phyloP scores from a whole-genome alignment of 352 stramenopile species.

The Peronospora destructor region DNA sequence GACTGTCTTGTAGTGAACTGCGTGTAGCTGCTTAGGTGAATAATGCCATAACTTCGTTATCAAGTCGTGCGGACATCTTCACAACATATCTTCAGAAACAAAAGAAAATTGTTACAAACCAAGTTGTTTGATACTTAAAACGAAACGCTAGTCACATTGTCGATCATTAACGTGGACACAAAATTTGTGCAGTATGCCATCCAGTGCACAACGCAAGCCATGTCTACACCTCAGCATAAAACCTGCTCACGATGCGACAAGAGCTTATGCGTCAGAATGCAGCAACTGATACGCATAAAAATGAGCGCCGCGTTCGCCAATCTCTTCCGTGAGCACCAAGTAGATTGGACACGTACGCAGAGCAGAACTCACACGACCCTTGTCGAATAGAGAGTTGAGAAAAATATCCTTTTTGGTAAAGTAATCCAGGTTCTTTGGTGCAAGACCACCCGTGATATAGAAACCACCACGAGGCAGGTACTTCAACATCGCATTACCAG shows the following conservation, averaged over 20 bases:
- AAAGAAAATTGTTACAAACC: slow-evolving; percentile 6
- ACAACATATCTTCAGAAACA: too few relatives aligned
- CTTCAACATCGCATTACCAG: slow-evolving; percentile 90
- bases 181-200: too few relatives aligned
- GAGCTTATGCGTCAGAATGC: slow-evolving; percentile 30
- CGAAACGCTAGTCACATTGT: slow-evolving; percentile 16
- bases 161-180: not conserved
- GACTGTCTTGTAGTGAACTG: too few relatives aligned
- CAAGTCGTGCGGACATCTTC: too few relatives aligned
- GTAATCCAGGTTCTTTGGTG: slow-evolving; percentile 93
- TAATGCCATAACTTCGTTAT: not conserved
- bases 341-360: slow-evolving; percentile 77
- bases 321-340: slow-evolving; percentile 85
- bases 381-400: slow-evolving; percentile 74
- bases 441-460: slow-evolving; percentile 94
- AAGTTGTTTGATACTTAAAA: slow-evolving; percentile 17
- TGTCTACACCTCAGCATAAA: slow-evolving; percentile 18
- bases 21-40: too few relatives aligned
- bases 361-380: slow-evolving; percentile 75
- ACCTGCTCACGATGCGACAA: slow-evolving; percentile 14
- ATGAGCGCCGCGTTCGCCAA: slow-evolving; percentile 83
- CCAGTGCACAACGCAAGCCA: slow-evolving; percentile 6
- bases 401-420: slow-evolving; percentile 80
- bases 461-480: slow-evolving; percentile 93
- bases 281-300: slow-evolving; percentile 79